Conservation (phyloP, 2,329 filamentous ascomycete species). For the Colletotrichum filicis region DNA sequence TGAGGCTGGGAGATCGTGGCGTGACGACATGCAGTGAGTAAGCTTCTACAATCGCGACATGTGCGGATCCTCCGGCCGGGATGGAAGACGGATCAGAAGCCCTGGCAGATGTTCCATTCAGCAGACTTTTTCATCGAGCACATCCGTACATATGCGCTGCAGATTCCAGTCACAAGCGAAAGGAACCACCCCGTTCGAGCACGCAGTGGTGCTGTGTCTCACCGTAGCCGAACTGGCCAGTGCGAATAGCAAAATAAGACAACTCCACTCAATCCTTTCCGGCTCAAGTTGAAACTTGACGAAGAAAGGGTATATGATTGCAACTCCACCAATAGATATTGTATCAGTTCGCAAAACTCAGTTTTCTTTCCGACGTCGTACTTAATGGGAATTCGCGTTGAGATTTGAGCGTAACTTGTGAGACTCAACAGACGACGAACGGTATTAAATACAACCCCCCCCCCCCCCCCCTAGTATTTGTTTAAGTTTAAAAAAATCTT, state of each 20-base stretch:
- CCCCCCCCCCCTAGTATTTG: too few species aligned
- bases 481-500: too few species aligned
- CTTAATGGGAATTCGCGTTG: neutral
- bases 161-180: neutral
- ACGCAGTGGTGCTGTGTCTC: neutral
- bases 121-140: neutral
- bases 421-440: neutral
- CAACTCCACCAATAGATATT: neutral
- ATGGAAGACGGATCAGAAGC: neutral
- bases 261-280: conserved; percentile 11
- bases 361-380: neutral
- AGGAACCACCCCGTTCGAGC: neutral
- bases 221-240: neutral
- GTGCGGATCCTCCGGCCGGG: neutral
- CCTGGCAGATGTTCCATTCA: neutral
- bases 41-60: neutral
- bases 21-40: neutral
- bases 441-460: neutral
- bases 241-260: neutral
- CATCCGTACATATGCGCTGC: neutral
- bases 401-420: neutral
- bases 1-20: conserved; percentile 5
- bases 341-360: neutral
- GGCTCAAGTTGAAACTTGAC: conserved; percentile 25
- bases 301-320: conserved; percentile 3